phyloP scores from a whole-genome alignment of 2,329 filamentous ascomycete species.

The Pestalotiopsis sp. region DNA sequence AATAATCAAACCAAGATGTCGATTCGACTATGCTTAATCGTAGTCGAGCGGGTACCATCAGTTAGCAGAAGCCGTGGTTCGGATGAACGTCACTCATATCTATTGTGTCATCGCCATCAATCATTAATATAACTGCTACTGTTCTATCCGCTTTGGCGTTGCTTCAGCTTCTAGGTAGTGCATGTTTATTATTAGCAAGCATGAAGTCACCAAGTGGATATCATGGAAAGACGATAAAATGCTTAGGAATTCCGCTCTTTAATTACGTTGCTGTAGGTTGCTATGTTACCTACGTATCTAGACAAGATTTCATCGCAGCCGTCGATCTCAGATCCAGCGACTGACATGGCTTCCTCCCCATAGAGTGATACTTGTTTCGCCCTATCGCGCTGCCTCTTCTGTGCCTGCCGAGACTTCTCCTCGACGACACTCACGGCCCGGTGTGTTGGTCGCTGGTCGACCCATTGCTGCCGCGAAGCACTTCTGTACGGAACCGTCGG shows the following conservation, averaged over 20 bases:
- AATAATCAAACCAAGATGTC: too few species aligned
- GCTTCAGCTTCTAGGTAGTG: background rate
- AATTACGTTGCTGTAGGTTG: constrained; percentile 5
- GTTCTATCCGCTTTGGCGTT: background rate
- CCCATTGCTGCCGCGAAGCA: background rate
- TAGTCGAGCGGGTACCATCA: too few species aligned
- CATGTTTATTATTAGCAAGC: background rate
- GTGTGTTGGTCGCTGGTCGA: background rate
- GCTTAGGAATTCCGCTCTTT: background rate
- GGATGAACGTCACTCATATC: background rate
- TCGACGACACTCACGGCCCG: too few species aligned
- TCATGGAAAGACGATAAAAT: background rate
- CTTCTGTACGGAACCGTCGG: background rate
- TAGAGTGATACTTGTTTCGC: background rate
- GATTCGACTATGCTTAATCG: too few species aligned
- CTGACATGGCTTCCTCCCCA: background rate
- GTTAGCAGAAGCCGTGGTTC: too few species aligned
- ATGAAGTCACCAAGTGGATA: background rate
- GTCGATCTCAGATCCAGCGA: background rate
- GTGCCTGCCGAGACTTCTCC: background rate
- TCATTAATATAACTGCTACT: background rate
- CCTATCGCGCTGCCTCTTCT: background rate
- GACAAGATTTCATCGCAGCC: constrained; percentile 1
- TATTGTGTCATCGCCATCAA: background rate
- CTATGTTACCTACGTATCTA: background rate